Evolutionary conservation across 169 alveolate species (phyloP), one percentile per base, ranked within the genome.

Genomic region (Eimeria acervulina): DNA sequence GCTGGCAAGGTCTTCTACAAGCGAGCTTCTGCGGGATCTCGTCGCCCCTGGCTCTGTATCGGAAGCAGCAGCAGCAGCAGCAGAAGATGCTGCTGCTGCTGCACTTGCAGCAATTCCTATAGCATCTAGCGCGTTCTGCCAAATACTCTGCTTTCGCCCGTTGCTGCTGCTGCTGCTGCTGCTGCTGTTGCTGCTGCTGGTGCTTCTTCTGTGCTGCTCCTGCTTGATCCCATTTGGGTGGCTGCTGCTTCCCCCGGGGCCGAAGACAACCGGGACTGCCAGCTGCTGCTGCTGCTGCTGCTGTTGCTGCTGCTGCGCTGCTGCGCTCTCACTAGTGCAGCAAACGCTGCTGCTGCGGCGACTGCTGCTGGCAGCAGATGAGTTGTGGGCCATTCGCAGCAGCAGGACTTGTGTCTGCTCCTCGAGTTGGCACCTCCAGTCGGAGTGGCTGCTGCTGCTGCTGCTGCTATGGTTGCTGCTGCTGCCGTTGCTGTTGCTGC

Each of bases 31-130:
- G 91, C 76, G 70, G 23, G 74, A 47, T 10, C 47, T 44, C 10
- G 91, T 33, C 13, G 76, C 76, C 8, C 44, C 33, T 19, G 74
- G 23, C 74, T 83, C 91, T 28, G 76, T 51, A 17, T 78, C 89
- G 15, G 91, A 26, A 83, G 91, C 91, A 83, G 91, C 91, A 51
- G 55, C 91, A 28, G 91, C 91, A 52, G 91, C 91, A 28, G 90
- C 70, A 13, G 90, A 68, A 44, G 90, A 68, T 33, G 91, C 74
- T 83, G 91, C 91, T 83, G 91, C 91, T 83, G 91, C 91, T n/a
- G 91, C 91, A 28, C 36, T 33, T 0, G 91, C 91, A 28, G 91
- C 91, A 51, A n/a, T 51, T n/a, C 91, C 91, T 26, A 83, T 83
- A 12, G 91, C 91, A 38, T 47, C 91, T 76, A 83, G 6, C 23